These are phyloP conservation scores for Starmerella roubikii DNA, from an alignment of 805 yeast genomes.

Conservation along the genomic window DNA sequence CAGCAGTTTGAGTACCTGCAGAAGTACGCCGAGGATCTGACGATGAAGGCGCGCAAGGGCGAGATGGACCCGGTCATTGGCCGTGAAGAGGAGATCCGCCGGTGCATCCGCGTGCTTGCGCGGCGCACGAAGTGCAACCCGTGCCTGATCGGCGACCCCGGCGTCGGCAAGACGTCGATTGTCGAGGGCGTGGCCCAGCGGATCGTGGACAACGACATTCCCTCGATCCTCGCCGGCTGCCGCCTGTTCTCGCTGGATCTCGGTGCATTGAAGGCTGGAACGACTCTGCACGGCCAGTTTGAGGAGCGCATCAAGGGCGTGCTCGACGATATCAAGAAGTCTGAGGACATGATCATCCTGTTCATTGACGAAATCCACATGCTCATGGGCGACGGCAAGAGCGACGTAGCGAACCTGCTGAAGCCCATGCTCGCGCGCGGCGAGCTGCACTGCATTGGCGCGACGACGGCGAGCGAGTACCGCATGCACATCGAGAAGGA, in stretches of 20 bases:
- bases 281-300: conserved; percentile 95
- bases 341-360: conserved; percentile 70
- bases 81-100: conserved; percentile 93
- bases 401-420: conserved; percentile 90
- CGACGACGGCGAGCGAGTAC: conserved; percentile 91
- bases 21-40: conserved; percentile 87
- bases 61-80: conserved; percentile 97
- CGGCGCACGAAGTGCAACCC: conserved; percentile 96
- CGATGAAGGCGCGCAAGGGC: conserved; percentile 86
- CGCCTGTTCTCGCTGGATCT: conserved; percentile 78
- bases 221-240: conserved; percentile 68
- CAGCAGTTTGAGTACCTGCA: conserved; percentile 67
- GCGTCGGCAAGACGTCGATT: conserved; percentile 97
- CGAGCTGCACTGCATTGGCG: conserved; percentile 92
- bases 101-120: conserved; percentile 89
- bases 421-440: conserved; percentile 98
- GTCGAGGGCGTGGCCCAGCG: conserved; percentile 98
- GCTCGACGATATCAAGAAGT: conserved; percentile 79
- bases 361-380: conserved; percentile 97
- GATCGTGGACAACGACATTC: conserved; percentile 90
- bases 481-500: conserved; percentile 86
- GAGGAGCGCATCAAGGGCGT: conserved; percentile 98
- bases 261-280: conserved; percentile 97
- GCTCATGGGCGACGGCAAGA: conserved; percentile 98
- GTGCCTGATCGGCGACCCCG: conserved; percentile 95